Evolutionary conservation across 805 yeast species (phyloP), one percentile per base, ranked within the genome.

Genomic region (Lipomyces mesembrius): DNA sequence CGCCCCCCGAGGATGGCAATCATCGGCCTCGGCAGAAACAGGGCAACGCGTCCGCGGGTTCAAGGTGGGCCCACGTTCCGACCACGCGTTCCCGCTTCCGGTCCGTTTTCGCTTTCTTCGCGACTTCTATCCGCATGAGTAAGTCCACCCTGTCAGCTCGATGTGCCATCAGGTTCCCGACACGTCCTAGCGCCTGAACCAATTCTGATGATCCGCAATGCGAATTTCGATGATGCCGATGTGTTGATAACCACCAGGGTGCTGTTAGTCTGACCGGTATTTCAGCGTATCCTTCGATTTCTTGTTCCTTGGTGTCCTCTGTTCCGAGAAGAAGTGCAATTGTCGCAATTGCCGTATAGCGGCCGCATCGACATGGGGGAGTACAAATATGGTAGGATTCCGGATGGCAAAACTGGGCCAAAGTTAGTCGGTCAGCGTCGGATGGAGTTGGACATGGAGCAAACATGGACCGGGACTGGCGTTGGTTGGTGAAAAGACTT

Each of bases 211-310:
- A 8, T 0, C 12, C 64, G 60, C 8, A 59, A 61, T n/a, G 22
- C 49, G 14, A 20, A 22, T 9, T n/a, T n/a, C 17, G 34, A 27
- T 9, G 65, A 55, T 2, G 34, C 14, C 3, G 64, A 61, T 25
- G 63, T 61, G 55, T 22, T 7, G 27, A 27, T 27, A 27, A 27
- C 29, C 29, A 27, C 29, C 29, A 27, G 29, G 2, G 27, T 25
- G 27, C 27, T 25, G 27, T 25, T 27, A 20, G 37, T 61, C 22
- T 8, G 64, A 3, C 60, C 22, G 49, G 22, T 34, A 61, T 34
- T 61, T 59, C 56, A 3, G 32, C 6, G 17, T 27, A 8, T 61
- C 63, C 4, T 61, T 58, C 51, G 64, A 61, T 20, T 57, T 61
- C 12, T 20, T 61, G 29, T 61, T 53, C 59, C 1, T 22, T 6